Conservation (phyloP, 257 asterid genomes). For the Nicotiana paniculata region DNA sequence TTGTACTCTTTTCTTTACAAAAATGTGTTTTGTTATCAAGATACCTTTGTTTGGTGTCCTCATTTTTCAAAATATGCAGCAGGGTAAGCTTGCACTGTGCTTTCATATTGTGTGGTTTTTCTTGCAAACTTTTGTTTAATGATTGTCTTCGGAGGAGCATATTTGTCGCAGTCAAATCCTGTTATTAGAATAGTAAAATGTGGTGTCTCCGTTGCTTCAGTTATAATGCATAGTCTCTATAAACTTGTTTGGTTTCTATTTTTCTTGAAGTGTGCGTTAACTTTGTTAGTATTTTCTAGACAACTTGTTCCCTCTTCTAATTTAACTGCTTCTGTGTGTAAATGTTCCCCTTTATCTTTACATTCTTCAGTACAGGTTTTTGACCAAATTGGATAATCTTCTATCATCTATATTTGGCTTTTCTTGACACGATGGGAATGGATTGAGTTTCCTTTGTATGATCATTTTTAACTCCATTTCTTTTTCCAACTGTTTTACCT, state of each 20-base stretch:
- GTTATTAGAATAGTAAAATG: neutral
- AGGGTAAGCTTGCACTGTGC: neutral
- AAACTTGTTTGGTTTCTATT: neutral
- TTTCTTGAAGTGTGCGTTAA: neutral
- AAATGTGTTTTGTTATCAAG: neutral
- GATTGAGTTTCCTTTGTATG: neutral
- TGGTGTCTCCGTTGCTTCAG: neutral
- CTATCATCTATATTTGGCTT: neutral
- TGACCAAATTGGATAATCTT: neutral
- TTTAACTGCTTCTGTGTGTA: neutral
- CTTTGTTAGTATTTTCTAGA: neutral
- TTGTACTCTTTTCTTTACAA: neutral
- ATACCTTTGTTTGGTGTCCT: neutral
- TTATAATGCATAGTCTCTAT: neutral
- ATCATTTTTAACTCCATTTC: neutral
- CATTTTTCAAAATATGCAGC: neutral
- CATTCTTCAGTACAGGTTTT: neutral
- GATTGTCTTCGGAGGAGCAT: neutral
- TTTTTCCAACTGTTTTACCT: conserved; percentile 12
- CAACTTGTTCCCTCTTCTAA: neutral
- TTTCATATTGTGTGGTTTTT: neutral
- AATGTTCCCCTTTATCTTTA: neutral
- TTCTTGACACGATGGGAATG: neutral
- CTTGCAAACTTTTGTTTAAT: neutral
- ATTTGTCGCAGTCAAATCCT: neutral